A percentile compares a stretch with the other conserved stretches of the same genome.
Evolutionary conservation across 2,329 filamentous ascomycete genomes (phyloP).

Genomic region (Xylariaceae sp.): DNA sequence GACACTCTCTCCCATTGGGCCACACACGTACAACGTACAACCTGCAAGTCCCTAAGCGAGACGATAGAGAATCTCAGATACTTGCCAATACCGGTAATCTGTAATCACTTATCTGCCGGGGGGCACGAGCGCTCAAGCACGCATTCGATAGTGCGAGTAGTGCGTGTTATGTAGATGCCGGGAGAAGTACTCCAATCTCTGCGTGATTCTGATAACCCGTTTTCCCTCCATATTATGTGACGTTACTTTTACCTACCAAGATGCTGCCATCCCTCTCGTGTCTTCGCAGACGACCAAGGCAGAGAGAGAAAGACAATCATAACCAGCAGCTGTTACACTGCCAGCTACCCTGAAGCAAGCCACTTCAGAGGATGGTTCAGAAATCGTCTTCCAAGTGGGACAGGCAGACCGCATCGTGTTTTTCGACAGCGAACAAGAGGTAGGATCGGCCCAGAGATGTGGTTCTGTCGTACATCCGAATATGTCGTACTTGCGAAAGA

Average conservation of each 20-base stretch:
- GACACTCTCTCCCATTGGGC: background rate
- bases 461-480: conserved; percentile 11
- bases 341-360: conserved; percentile 2
- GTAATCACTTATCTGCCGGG: background rate
- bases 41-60: background rate
- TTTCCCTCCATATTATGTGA: background rate
- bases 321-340: background rate
- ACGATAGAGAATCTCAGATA: background rate
- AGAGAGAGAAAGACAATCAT: background rate
- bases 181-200: background rate
- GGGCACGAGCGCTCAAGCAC: too few species aligned
- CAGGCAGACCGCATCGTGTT: conserved; percentile 12
- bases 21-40: background rate
- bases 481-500: conserved; percentile 14
- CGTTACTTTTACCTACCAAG: background rate
- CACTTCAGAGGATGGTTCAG: conserved; percentile 1
- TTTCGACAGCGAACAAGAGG: conserved; percentile 4
- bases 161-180: background rate
- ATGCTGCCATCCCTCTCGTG: background rate
- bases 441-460: conserved; percentile 9
- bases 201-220: background rate
- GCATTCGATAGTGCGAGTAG: background rate
- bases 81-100: background rate
- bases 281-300: too few species aligned
- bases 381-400: background rate